Base-by-base conservation (phyloP, 805 yeast genomes). In the Hermanozyma aechmeae region DNA sequence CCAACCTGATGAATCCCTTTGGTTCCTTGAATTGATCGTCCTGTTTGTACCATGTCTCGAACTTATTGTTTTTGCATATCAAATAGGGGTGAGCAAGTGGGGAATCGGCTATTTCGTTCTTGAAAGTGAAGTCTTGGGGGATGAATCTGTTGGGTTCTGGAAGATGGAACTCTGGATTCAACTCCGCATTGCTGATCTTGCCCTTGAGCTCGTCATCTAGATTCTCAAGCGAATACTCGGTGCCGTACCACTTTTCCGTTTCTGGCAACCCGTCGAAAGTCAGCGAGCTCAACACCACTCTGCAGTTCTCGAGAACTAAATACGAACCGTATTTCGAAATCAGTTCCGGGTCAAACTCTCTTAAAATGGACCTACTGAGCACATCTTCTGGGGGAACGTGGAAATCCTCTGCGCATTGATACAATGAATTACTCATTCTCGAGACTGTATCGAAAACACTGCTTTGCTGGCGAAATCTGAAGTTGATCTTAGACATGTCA, bases 11-110 rank as follows among this genome's bases (percentile, higher is more conserved):
- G 27, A 72, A 64, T 1, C 92, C 92, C 56, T 87, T 82, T 28
- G 97, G 98, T 12, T 83, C 81, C 63, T 80, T 74, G 48, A 89
- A 82, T 28, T 78, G 74, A 41, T 89, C 95, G 57, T 89, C 95
- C 43, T 79, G 79, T 51, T 89, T 89, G 52, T 65, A 83, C 97
- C 97, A 89, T 21, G 83, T 58, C 42, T 76, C 77, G 22, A 65
- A 53, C 27, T 63, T 63, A 10, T 66, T 54, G 26, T 67, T 63
- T 26, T 69, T 63, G 34, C 68, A 50, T 31, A 92, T 56, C 23
- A 85, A 58, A 21, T 61, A 60, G 2, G 96, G 96, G 35, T 70
- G 71, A 16, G 63, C 64, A 26, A 60, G 43, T 3, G 74, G 68
- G 1, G 17, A 16, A 2, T 21, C 16, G 8, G 46, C 48, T 20